A percentile compares a stretch with the other conserved stretches of the same genome.
Conservation (phyloP, 805 yeast species). For the Yarrowia phangngaensis region DNA sequence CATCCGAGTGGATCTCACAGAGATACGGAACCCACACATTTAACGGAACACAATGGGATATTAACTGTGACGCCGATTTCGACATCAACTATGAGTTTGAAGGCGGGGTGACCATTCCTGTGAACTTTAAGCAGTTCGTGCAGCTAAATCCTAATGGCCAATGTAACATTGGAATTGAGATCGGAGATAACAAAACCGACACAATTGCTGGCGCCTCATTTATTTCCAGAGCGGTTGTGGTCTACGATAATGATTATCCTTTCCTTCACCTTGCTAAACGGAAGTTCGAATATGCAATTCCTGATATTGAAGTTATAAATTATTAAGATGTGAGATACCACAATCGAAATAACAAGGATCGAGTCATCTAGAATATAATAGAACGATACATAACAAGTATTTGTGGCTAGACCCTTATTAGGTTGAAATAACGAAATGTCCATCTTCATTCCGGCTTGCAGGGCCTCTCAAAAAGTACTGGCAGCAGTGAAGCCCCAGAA, state of each 20-base stretch:
- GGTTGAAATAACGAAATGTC: no score
- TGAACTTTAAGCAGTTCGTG: constrained; percentile 28
- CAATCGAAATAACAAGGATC: no score
- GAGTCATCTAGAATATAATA: no score
- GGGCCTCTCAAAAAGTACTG: no score
- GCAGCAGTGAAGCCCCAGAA: no score
- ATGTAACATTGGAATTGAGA: constrained; percentile 3
- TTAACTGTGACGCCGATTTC: constrained; percentile 17
- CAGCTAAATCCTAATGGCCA: constrained; percentile 24
- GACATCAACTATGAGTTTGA: constrained; percentile 24
- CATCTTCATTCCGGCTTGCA: no score
- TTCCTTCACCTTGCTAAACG: constrained; percentile 14
- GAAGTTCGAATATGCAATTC: constrained; percentile 4
- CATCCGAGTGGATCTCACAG: constrained; percentile 17
- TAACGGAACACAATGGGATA: constrained; percentile 22
- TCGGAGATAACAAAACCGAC: constrained; percentile 9
- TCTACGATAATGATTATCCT: constrained; percentile 22
- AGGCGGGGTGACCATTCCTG: constrained; percentile 13
- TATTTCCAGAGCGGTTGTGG: constrained; percentile 12
- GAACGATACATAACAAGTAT: no score
- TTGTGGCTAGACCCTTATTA: no score
- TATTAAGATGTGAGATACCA: no score
- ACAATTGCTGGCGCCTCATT: constrained; percentile 18
- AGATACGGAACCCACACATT: constrained; percentile 17
- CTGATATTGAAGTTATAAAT: constrained; percentile 9